Evolutionary conservation across 2,329 filamentous ascomycete genomes (phyloP).

Genomic region (Penicillium sp.): DNA sequence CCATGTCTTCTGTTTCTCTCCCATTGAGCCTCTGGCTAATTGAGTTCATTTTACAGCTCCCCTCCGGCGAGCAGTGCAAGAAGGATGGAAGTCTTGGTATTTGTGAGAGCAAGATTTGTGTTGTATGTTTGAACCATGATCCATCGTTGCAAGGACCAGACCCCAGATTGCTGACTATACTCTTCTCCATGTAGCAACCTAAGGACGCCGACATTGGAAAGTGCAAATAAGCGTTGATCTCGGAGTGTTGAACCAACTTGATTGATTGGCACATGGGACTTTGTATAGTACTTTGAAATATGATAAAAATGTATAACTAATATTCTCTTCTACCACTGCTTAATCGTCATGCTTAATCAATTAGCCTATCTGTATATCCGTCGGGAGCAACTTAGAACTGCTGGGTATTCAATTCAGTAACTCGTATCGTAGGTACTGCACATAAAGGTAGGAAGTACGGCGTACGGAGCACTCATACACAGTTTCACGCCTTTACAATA

Average conservation of each 20-base stretch:
- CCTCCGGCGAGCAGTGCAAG: conserved; percentile 7
- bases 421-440: too few species aligned
- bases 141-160: too few species aligned
- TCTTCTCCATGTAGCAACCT: conserved; percentile 6
- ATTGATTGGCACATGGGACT: background rate
- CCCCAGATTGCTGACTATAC: too few species aligned
- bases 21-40: background rate
- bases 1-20: too few species aligned
- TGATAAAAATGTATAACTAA: background rate
- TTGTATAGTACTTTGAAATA: background rate
- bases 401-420: too few species aligned
- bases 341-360: too few species aligned
- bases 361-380: too few species aligned
- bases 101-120: conserved; percentile 6
- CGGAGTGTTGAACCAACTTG: background rate
- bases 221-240: conserved; percentile 6
- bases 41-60: conserved; percentile 1
- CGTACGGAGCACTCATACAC: too few species aligned
- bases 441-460: too few species aligned
- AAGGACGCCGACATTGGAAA: conserved; percentile 1
- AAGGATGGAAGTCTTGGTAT: conserved; percentile 10
- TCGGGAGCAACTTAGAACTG: too few species aligned
- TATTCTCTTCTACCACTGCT: background rate
- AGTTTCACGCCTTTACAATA: too few species aligned
- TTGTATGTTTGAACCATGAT: too few species aligned